A percentile compares a stretch with the other conserved stretches of the same genome.
These are phyloP conservation scores for Hypericum perforatum DNA, from an alignment of 345 rosid genomes.

Conservation along the genomic window DNA sequence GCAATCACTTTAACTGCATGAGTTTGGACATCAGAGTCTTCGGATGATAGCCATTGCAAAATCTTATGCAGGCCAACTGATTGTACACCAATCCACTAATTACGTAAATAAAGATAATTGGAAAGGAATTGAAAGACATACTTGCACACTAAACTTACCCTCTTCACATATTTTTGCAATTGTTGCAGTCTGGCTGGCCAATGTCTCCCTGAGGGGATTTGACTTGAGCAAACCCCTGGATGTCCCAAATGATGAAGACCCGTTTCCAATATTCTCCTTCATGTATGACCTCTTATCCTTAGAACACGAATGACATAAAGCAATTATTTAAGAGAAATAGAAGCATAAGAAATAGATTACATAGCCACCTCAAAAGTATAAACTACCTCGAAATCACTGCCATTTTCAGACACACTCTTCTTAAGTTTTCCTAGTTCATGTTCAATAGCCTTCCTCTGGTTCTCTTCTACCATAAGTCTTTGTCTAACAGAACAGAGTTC, in stretches of 20 bases:
- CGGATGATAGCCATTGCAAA: constrained; percentile 61
- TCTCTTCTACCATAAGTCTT: constrained; percentile 61
- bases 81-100: constrained; percentile 15
- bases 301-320: constrained; percentile 11
- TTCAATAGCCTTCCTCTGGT: constrained; percentile 54
- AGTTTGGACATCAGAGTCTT: constrained; percentile 75
- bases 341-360: not conserved
- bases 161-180: constrained; percentile 92
- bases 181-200: constrained; percentile 70
- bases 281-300: constrained; percentile 41
- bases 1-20: constrained; percentile 94
- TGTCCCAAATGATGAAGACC: constrained; percentile 30
- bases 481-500: constrained; percentile 46
- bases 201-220: constrained; percentile 43
- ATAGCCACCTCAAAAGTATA: not conserved
- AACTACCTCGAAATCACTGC: constrained; percentile 43
- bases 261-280: constrained; percentile 48
- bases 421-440: constrained; percentile 51
- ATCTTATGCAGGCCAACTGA: constrained; percentile 87
- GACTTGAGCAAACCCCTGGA: constrained; percentile 37
- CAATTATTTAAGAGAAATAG: not conserved
- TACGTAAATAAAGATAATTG: constrained; percentile 4
- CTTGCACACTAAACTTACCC: constrained; percentile 33
- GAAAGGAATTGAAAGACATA: not conserved
- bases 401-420: constrained; percentile 43